phyloP scores from a whole-genome alignment of 805 yeast species.

The Wickerhamomyces tratensis region DNA sequence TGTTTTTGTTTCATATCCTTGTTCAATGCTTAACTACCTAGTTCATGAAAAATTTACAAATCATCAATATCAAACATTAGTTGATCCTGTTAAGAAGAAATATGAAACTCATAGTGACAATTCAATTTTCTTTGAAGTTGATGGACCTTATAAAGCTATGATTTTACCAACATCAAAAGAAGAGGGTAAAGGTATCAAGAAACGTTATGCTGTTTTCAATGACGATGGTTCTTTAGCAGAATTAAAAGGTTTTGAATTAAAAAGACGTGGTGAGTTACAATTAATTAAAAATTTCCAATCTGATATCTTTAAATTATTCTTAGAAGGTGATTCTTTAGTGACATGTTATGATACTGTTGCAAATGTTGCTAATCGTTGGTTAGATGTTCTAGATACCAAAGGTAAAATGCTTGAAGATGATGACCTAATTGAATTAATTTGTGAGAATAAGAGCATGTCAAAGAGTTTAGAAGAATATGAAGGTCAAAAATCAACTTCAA shows the following conservation, averaged over 20 bases:
- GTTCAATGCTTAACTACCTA: constrained; percentile 89
- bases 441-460: constrained; percentile 94
- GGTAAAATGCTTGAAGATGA: constrained; percentile 88
- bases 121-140: constrained; percentile 95
- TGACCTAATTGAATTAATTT: constrained; percentile 87
- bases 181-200: constrained; percentile 94
- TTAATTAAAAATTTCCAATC: constrained; percentile 91
- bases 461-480: constrained; percentile 85
- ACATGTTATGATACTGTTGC: constrained; percentile 87
- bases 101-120: constrained; percentile 82
- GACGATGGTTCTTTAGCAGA: constrained; percentile 92
- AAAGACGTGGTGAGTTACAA: constrained; percentile 93
- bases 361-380: constrained; percentile 88
- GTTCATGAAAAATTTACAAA: constrained; percentile 91
- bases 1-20: constrained; percentile 77
- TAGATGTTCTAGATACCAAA: constrained; percentile 81
- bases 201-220: constrained; percentile 95
- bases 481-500: constrained; percentile 85
- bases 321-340: constrained; percentile 75
- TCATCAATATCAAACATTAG: constrained; percentile 84
- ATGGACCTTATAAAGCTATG: constrained; percentile 98
- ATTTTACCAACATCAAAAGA: constrained; percentile 93
- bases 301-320: constrained; percentile 83
- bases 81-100: constrained; percentile 55
- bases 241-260: constrained; percentile 91